Evolutionary conservation across 352 stramenopile genomes (phyloP).

Genomic region (Thraustotheca clavata): DNA sequence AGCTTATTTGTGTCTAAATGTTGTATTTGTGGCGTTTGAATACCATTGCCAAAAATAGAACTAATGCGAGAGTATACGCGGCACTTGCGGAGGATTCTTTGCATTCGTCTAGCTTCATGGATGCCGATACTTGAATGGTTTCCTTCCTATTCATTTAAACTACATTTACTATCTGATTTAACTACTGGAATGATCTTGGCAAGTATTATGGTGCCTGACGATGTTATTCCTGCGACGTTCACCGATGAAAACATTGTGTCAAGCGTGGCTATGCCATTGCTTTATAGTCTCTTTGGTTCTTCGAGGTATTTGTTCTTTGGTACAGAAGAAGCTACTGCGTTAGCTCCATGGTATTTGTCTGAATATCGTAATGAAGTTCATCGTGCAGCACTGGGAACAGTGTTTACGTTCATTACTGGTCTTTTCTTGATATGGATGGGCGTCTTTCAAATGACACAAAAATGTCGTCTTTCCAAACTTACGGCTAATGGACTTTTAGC

Average conservation of each 20-base stretch:
- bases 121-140: conserved; percentile 16
- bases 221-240: neutral
- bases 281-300: conserved; percentile 8
- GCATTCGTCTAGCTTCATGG: neutral
- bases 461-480: neutral
- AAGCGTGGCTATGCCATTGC: neutral
- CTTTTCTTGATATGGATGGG: neutral
- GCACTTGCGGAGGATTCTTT: neutral
- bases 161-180: neutral
- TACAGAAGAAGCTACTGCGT: conserved; percentile 1
- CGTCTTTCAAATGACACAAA: neutral
- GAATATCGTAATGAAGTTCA: neutral
- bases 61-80: neutral
- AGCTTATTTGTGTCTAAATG: neutral
- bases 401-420: neutral
- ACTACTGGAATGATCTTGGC: neutral
- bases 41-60: neutral
- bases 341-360: neutral
- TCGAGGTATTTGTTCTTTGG: conserved; percentile 3
- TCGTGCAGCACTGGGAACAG: neutral
- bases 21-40: conserved; percentile 8
- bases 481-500: neutral
- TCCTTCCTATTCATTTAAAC: neutral
- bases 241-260: neutral
- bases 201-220: conserved; percentile 1